A percentile compares a stretch with the other conserved stretches of the same genome.
phyloP scores from a whole-genome alignment of 2,329 filamentous ascomycete genomes.

The Xylariaceae sp. region DNA sequence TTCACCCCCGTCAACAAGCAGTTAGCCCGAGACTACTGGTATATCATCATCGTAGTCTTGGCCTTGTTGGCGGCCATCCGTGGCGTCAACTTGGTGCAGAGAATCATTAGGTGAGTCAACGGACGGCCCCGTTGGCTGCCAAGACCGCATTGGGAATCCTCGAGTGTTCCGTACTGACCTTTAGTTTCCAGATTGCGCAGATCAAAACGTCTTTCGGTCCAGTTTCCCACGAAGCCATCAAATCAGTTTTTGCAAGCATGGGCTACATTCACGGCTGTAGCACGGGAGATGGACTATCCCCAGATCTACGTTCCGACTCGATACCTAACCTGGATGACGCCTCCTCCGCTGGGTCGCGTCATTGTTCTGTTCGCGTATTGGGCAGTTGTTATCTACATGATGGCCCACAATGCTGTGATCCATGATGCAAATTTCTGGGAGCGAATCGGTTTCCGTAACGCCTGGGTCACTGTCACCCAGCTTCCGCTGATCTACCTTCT shows the following conservation, averaged over 20 bases:
- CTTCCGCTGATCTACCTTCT: slow-evolving; percentile 60
- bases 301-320: slow-evolving; percentile 46
- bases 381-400: slow-evolving; percentile 54
- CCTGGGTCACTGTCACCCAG: slow-evolving; percentile 61
- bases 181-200: slow-evolving; percentile 40
- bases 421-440: slow-evolving; percentile 56
- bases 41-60: slow-evolving; percentile 48
- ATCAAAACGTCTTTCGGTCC: slow-evolving; percentile 39
- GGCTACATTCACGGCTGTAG: slow-evolving; percentile 54
- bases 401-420: slow-evolving; percentile 44
- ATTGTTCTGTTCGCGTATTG: slow-evolving; percentile 53
- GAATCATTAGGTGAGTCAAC: slow-evolving; percentile 38
- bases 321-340: slow-evolving; percentile 51
- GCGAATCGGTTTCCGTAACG: slow-evolving; percentile 61
- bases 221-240: slow-evolving; percentile 49
- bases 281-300: slow-evolving; percentile 52
- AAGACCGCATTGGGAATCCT: not conserved
- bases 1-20: slow-evolving; percentile 44
- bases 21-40: slow-evolving; percentile 55
- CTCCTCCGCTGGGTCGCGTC: slow-evolving; percentile 53
- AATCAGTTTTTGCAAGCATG: slow-evolving; percentile 45
- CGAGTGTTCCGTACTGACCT: not conserved
- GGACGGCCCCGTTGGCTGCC: not conserved
- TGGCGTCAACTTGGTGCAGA: slow-evolving; percentile 40
- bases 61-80: slow-evolving; percentile 39